Base-by-base conservation (phyloP, 192 early-diverging fungal genomes). In the Linnemannia zychae region DNA sequence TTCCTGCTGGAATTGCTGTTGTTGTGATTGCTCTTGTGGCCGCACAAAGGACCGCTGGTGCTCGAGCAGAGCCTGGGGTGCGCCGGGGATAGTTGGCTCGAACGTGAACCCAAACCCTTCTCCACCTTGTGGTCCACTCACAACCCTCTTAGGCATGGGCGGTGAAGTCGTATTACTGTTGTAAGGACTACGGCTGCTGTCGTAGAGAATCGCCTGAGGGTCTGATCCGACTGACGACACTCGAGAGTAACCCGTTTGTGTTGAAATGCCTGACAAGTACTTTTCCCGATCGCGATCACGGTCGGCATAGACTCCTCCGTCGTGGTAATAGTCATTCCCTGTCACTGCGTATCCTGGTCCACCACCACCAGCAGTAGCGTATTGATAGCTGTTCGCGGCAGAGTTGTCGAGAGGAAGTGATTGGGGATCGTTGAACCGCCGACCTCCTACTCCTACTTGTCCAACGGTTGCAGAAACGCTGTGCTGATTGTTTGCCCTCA, bases 41-140 rank as follows among this genome's bases (percentile, higher is more conserved):
- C 24, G 24, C 12, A 24, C 20, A 65, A 33, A 5, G 18, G 65
- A 69, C 24, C 17, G 17, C 49, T 71, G 70, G 68, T 81, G 24
- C 44, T 75, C 49, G 3, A 72, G 74, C n/a, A 82, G 49, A 2
- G 80, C 80, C n/a, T 82, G 80, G 7, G 80, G 80, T 7, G 80
- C 80, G 16, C 80, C 75, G 22, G 74, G 80, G 0, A 22, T n/a
- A 31, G 79, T 9, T 7, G 38, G 80, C 9, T 72, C 69, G 15
- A 66, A 33, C 46, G 40, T 52, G 4, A 70, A 71, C 17, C 80
- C 74, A 67, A 73, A 82, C 3, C 69, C 80, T 50, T 12, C 16
- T 3, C 80, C 80, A 20, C 80, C 80, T 31, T 82, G 80, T 33
- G 81, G 75, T 4, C 68, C 74, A 73, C 71, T 77, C 48, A 77